A percentile compares a stretch with the other conserved stretches of the same genome.
Evolutionary conservation across 768 basidiomycete genomes (phyloP).

Genomic region (Leccinum truebloodii): DNA sequence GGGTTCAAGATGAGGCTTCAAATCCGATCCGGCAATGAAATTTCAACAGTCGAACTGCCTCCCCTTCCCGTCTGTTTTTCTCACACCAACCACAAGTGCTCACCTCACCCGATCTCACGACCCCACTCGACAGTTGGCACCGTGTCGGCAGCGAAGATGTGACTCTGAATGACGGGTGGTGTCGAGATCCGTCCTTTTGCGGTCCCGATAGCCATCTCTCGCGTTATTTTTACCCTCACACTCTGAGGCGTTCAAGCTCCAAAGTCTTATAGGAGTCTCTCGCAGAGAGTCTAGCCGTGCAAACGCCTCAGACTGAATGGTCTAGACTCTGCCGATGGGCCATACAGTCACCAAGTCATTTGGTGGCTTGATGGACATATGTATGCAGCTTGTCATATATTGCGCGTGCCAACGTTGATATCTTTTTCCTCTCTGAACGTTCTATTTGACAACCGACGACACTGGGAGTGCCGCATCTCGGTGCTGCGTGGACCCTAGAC

Average conservation of each 20-base stretch:
- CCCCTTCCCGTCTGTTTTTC: not conserved
- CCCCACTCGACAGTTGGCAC: not conserved
- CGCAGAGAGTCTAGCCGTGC: not conserved
- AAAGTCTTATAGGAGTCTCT: not conserved
- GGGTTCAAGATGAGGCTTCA: slow-evolving; percentile 1
- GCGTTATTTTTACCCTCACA: not conserved
- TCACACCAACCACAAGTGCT: not conserved
- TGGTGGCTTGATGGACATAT: slow-evolving; percentile 28
- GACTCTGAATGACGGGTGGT: not conserved
- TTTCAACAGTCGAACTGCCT: not conserved
- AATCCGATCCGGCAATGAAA: not conserved
- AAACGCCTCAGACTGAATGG: not conserved
- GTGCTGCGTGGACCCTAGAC: slow-evolving; percentile 10
- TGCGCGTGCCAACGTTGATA: not conserved
- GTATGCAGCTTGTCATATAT: slow-evolving; percentile 11
- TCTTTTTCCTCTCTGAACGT: slow-evolving; percentile 1
- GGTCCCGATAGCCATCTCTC: not conserved
- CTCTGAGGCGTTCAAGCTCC: not conserved
- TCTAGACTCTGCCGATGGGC: slow-evolving; percentile 14
- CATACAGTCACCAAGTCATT: slow-evolving; percentile 21
- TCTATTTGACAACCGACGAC: not conserved
- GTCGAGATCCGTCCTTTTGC: not conserved
- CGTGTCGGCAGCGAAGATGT: not conserved
- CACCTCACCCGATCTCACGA: not conserved
- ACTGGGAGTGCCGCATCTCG: slow-evolving; percentile 9